Evolutionary conservation across 169 alveolate species (phyloP), one percentile per base, ranked within the genome.

Genomic region (Plasmodium vivax): DNA sequence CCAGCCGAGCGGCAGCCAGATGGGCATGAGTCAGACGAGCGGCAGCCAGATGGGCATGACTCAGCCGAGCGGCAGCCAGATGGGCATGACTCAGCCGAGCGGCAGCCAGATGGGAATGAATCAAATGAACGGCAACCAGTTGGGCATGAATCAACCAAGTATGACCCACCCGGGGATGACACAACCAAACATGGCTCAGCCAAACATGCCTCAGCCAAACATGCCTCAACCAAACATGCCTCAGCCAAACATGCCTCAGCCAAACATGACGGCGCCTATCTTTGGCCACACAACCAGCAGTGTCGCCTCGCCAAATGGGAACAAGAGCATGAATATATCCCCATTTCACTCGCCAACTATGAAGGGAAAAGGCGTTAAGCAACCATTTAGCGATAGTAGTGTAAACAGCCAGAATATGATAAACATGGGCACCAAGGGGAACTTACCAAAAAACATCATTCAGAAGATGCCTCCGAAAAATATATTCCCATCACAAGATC

Each of bases 281-380:
- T 83, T 62, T 58, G 41, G 74, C 73, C 92, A 83, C 43, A 12
- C 92, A 68, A 68, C 38, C 32, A 83, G 41, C 74, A 58, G 27
- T 83, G 16, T 51, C 8, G 62, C 92, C 7, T 14, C 51, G 9
- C 82, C 41, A 62, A 73, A 56, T 79, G 81, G 38, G 16, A 85
- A 74, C 45, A 56, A 47, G 74, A 85, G 62, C 19, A 12, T 34
- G 36, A 32, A 73, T 36, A 14, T 85, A 45, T n/a, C 93, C 34
- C 72, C 93, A 30, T 85, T 12, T 45, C 79, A 74, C 58, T 51
- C 93, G n/a, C 81, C 93, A 85, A 85, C 23, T 54, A 30, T 75
- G 45, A 85, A 75, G 34, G 54, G 41, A 38, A 27, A 85, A 47
- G 58, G 58, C 16, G 47, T n/a, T n/a, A 85, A 51, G 34, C 43